Base-by-base conservation (phyloP, 225 moss, liverwort and hornwort species). In the Pleurozium schreberi region DNA sequence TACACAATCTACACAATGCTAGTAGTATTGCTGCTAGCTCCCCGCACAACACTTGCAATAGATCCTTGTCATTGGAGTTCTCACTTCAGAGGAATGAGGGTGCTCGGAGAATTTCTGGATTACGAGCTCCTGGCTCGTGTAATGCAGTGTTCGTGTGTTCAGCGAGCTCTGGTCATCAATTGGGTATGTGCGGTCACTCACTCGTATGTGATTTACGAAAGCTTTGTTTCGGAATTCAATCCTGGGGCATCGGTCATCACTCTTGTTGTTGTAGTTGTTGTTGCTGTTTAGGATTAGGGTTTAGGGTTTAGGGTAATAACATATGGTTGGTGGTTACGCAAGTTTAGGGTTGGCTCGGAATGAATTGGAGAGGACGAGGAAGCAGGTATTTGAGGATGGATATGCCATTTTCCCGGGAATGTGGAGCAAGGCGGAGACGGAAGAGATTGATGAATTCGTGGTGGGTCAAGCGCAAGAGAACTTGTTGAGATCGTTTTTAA, bases 381-480 rank as follows among this genome's bases (percentile, higher is more conserved):
- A 88, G 89, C 70, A 86, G 87, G 53, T 92, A 21, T 92, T 93
- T 60, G 92, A 91, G 62, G 92, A 92, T 33, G 94, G 94, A 21
- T 94, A 90, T 88, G 89, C 87, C n/a, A 20, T 92, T 70, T 89
- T 94, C 74, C 91, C 90, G 3, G 62, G 70, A 77, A 88, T 91
- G 89, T 94, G 93, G 94, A 87, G 90, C 90, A 81, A 89, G 89
- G 90, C 83, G 83, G 93, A 92, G 77, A 65, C 89, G 36, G 79
- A 66, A 43, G 89, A 50, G 45, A 62, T 81, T 85, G 88, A 45
- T 55, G 64, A 83, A 59, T 49, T 91, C 67, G 59, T 87, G 70
- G 57, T 93, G 66, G 88, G 85, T 80, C 81, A 58, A 75, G 86
- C 82, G n/a, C 91, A 89, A 87, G 84, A 87, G 87, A 70, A 64